phyloP scores from a whole-genome alignment of 768 basidiomycete genomes.

The Tephrocybe sp. region DNA sequence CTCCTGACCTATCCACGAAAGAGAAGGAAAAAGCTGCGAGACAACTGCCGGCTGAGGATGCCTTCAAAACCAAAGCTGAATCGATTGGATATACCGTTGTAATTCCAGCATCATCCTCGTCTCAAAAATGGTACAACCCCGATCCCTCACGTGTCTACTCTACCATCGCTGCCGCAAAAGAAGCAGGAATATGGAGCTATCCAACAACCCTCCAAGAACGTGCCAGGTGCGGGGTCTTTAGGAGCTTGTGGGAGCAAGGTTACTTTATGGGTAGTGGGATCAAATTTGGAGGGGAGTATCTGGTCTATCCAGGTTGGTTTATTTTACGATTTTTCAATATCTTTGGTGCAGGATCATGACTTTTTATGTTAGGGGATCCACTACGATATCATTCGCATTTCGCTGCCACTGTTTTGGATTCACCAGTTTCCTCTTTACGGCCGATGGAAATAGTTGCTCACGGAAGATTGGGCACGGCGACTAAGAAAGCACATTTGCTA shows the following conservation, averaged over 20 bases:
- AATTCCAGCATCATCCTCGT: conserved; percentile 62
- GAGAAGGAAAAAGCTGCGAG: background rate
- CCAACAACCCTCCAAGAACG: conserved; percentile 62
- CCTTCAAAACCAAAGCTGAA: conserved; percentile 2
- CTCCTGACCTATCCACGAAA: conserved; percentile 1
- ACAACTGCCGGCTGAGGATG: conserved; percentile 1
- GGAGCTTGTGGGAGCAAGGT: conserved; percentile 77
- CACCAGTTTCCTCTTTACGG: conserved; percentile 52
- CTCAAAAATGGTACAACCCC: conserved; percentile 67
- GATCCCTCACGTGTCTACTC: conserved; percentile 36
- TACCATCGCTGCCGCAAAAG: conserved; percentile 57
- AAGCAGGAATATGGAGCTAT: conserved; percentile 75
- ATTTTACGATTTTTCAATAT: background rate
- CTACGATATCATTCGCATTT: conserved; percentile 97
- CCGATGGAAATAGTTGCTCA: conserved; percentile 97
- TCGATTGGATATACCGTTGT: conserved; percentile 40
- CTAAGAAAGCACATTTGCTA: conserved; percentile 92
- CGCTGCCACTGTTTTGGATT: conserved; percentile 75
- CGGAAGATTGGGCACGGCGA: conserved; percentile 92
- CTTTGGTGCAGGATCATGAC: background rate
- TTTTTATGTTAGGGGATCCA: conserved; percentile 67
- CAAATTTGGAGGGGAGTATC: conserved; percentile 94
- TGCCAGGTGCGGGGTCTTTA: conserved; percentile 79
- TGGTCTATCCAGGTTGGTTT: conserved; percentile 88
- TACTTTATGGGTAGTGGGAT: conserved; percentile 88